Evolutionary conservation across 306 rosid genomes (phyloP), one percentile per base, ranked within the genome.

Genomic region (Inga laurina): DNA sequence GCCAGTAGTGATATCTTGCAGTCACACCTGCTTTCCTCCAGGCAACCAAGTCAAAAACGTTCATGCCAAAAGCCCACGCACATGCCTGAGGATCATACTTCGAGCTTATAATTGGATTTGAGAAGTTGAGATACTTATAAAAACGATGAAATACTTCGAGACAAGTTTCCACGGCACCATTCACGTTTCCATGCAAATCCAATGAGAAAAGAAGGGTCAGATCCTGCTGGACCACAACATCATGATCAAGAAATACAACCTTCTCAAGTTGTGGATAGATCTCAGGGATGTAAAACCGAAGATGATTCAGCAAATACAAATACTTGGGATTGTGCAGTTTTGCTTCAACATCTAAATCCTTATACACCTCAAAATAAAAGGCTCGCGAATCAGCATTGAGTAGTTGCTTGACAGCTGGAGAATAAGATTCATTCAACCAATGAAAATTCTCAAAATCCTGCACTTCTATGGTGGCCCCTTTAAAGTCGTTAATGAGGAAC

Each of bases 41-140:
- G 49, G 92, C 91, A 18, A 92, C 81, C 78, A 95, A 84, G 86
- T 95, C 97, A 21, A 95, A 93, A 43, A 95, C 80, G 76, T 95
- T 95, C 97, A 95, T 89, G 13, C 98, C 98, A 61, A 95, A 90
- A 32, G 98, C 97, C 97, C 97, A 95, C 49, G 90, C 98, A 59
- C 97, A 95, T 15, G 97, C 88, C 74, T 95, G 98, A 52, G 98
- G 97, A 74, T 95, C 97, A 70, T 91, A 88, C 90, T 91, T 95
- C 8, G 98, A 88, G 89, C 97, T 95, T 83, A 95, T 90, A 69
- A 95, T 86, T 72, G 97, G 39, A 82, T 82, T 92, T 57, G 98
- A 92, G 90, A 95, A 95, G 81, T 95, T 95, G 83, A 95, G 92
- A 87, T 85, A 95, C 87, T 91, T 95, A 85, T 93, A 92, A 76